phyloP scores from a whole-genome alignment of 495 filamentous ascomycete genomes.

The Hypomontagnella submonticulosa region DNA sequence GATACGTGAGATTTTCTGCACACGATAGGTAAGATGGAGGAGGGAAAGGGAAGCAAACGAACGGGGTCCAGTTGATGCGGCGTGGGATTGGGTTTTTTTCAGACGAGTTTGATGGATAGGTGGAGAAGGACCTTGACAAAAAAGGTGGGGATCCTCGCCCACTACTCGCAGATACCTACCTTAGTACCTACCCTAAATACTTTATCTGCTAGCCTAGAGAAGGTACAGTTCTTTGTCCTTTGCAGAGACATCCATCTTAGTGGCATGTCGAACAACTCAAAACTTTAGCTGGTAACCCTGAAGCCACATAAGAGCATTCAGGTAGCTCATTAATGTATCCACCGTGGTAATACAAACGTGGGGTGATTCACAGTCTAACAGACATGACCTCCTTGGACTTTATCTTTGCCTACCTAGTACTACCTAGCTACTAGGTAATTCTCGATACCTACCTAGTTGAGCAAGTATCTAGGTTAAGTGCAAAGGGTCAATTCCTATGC shows the following conservation, averaged over 20 bases:
- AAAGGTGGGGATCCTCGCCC: slow-evolving; percentile 20
- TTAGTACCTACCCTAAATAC: neutral
- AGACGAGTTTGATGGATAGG: slow-evolving; percentile 41
- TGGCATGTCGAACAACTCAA: too few relatives aligned
- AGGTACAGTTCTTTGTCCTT: too few relatives aligned
- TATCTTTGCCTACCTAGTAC: too few relatives aligned
- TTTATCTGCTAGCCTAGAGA: too few relatives aligned
- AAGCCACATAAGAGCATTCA: too few relatives aligned
- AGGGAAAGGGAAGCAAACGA: slow-evolving; percentile 46
- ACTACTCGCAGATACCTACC: slow-evolving; percentile 13
- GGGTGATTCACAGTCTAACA: slow-evolving; percentile 15
- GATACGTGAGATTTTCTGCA: slow-evolving; percentile 48
- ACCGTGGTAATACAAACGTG: slow-evolving; percentile 7
- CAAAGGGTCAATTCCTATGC: too few relatives aligned
- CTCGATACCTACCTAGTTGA: neutral
- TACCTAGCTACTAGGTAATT: too few relatives aligned
- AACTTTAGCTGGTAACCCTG: too few relatives aligned
- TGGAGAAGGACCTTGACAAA: slow-evolving; percentile 34
- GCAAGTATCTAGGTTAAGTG: neutral
- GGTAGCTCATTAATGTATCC: neutral
- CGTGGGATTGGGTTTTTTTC: slow-evolving; percentile 44
- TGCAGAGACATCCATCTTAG: too few relatives aligned
- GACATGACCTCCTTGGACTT: too few relatives aligned
- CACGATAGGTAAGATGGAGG: slow-evolving; percentile 49
- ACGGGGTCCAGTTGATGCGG: slow-evolving; percentile 44